These are phyloP conservation scores for Angomonas ambiguus DNA, from an alignment of 208 protist genomes.

Conservation along the genomic window DNA sequence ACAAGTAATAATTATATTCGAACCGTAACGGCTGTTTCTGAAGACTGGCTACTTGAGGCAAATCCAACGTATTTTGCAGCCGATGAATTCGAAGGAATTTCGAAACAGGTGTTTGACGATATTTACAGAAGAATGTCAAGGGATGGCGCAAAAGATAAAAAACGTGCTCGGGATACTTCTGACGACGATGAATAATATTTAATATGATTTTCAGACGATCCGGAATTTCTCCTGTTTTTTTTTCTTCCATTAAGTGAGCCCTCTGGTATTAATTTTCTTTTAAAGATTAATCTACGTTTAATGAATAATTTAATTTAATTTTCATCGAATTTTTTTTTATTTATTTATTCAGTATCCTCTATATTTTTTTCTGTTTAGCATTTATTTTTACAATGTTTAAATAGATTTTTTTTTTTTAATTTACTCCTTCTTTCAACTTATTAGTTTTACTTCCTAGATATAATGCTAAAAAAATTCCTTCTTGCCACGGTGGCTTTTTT, in stretches of 20 bases:
- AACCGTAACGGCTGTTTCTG: constrained; percentile 93
- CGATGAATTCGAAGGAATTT: constrained; percentile 76
- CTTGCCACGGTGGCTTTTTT: constrained; percentile 18
- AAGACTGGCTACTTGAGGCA: constrained; percentile 91
- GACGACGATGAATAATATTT: constrained; percentile 19
- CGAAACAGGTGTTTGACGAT: constrained; percentile 77
- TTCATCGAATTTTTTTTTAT: neutral
- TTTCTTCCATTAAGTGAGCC: constrained; percentile 6
- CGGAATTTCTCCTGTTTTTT: too few species aligned
- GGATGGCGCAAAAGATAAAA: constrained; percentile 5
- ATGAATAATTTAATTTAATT: constrained; percentile 10
- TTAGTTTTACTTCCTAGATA: constrained; percentile 4
- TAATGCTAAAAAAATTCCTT: constrained; percentile 3
- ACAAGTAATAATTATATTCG: constrained; percentile 95
- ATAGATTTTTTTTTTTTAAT: neutral
- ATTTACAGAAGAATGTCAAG: constrained; percentile 43
- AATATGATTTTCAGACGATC: neutral
- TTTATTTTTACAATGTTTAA: constrained; percentile 4
- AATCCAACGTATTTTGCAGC: constrained; percentile 84
- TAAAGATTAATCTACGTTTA: constrained; percentile 3
- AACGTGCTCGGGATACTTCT: neutral
- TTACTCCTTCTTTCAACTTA: neutral
- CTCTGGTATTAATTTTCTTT: neutral
- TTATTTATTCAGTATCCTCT: neutral
- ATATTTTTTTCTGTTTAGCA: neutral